These are phyloP conservation scores for Trametes hirsuta DNA, from an alignment of 1,284 basidiomycete genomes.

Conservation along the genomic window DNA sequence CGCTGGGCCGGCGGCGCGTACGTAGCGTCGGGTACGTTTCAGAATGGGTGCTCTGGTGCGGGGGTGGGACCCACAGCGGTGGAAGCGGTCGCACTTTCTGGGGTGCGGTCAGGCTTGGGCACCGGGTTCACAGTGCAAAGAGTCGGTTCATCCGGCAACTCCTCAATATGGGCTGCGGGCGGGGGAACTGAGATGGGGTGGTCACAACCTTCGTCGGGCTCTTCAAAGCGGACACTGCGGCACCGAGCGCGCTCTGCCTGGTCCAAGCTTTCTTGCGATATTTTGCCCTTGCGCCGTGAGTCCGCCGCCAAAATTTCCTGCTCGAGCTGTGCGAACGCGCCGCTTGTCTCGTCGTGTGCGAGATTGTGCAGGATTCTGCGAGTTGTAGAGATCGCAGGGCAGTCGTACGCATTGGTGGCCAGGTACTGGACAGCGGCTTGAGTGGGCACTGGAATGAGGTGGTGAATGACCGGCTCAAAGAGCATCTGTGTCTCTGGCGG, in stretches of 20 bases:
- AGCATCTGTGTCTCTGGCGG: background rate
- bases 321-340: background rate
- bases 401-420: background rate
- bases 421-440: background rate
- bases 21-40: background rate
- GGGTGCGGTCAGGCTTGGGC: background rate
- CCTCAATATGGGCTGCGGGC: background rate
- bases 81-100: background rate
- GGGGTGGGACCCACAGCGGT: background rate
- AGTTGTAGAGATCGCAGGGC: background rate
- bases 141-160: background rate
- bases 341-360: background rate
- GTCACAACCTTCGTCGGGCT: background rate
- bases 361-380: background rate
- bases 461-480: background rate
- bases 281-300: too few relatives aligned
- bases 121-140: background rate
- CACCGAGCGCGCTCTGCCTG: background rate
- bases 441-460: background rate
- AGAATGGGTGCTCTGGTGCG: background rate
- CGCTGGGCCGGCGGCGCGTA: background rate
- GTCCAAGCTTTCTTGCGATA: too few relatives aligned
- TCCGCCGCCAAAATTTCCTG: background rate
- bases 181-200: background rate
- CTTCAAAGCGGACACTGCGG: background rate